These are phyloP conservation scores for Dioscorea cayenensis DNA, from an alignment of 116 monocot genomes.

Conservation along the genomic window DNA sequence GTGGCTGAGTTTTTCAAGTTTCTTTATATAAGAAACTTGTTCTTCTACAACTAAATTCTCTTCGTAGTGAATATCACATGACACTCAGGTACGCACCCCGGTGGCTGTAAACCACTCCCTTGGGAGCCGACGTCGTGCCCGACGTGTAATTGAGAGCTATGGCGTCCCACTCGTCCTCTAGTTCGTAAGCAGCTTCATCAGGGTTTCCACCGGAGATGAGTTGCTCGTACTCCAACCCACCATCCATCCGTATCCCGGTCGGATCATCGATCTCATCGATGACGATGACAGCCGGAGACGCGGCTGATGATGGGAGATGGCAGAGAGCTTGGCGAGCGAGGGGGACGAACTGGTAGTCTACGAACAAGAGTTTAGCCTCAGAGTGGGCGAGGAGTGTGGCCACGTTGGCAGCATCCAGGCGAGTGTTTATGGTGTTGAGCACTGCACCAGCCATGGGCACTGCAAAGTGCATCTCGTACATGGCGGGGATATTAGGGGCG, in stretches of 20 bases:
- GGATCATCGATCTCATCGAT: constrained; percentile 1
- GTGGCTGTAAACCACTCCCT: constrained; percentile 33
- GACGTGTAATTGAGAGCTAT: constrained; percentile 41
- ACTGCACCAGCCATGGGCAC: constrained; percentile 61
- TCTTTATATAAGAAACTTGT: too few species aligned
- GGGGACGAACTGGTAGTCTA: constrained; percentile 22
- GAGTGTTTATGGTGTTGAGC: constrained; percentile 59
- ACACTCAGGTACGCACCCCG: constrained; percentile 10
- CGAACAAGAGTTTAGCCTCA: constrained; percentile 38
- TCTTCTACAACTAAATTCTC: too few species aligned
- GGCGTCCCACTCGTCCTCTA: constrained; percentile 15
- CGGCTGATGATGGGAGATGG: neutral
- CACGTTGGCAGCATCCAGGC: constrained; percentile 39
- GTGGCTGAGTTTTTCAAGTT: too few species aligned
- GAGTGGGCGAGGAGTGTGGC: constrained; percentile 42
- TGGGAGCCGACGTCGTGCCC: constrained; percentile 31
- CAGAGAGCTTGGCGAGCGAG: constrained; percentile 15
- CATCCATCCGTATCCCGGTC: neutral
- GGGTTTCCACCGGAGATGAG: constrained; percentile 11
- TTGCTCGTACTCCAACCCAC: constrained; percentile 9
- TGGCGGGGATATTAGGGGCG: constrained; percentile 39
- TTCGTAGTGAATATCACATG: too few species aligned
- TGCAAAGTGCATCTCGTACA: constrained; percentile 67
- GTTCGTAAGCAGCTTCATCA: neutral
- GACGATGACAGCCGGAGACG: neutral